Evolutionary conservation across 495 filamentous ascomycete genomes (phyloP).

Genomic region (Penicillium soppii): DNA sequence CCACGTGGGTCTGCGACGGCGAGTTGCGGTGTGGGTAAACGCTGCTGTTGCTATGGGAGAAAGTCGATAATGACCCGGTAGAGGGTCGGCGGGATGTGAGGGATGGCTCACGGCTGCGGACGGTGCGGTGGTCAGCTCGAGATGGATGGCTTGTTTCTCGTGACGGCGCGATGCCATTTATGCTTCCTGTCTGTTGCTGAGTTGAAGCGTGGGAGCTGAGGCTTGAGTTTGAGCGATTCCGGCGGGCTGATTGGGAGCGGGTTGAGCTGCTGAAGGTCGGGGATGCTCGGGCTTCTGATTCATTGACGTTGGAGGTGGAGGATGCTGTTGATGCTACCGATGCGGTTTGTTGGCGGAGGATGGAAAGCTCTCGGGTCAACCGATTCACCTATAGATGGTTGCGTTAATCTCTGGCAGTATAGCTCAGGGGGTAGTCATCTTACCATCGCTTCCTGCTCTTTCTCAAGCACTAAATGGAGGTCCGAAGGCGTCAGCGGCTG

Average conservation of each 20-base stretch:
- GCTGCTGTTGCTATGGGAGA: constrained; percentile 25
- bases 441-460: constrained; percentile 94
- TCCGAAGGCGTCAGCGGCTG: constrained; percentile 83
- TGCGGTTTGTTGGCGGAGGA: constrained; percentile 77
- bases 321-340: constrained; percentile 81
- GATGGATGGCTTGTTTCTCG: constrained; percentile 34
- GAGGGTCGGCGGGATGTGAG: constrained; percentile 45
- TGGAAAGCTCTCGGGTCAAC: constrained; percentile 78
- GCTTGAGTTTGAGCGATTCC: constrained; percentile 65
- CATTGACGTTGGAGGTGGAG: constrained; percentile 64
- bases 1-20: constrained; percentile 28
- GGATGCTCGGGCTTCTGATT: constrained; percentile 46
- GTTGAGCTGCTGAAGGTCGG: constrained; percentile 50
- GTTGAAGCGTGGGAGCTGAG: constrained; percentile 45
- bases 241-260: constrained; percentile 56
- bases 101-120: constrained; percentile 43
- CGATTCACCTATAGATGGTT: constrained; percentile 70
- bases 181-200: constrained; percentile 42
- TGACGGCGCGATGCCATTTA: constrained; percentile 49
- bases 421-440: constrained; percentile 20
- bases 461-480: constrained; percentile 81
- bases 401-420: neutral
- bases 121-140: constrained; percentile 24
- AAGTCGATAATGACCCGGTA: constrained; percentile 34
- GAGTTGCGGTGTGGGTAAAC: constrained; percentile 35